Base-by-base conservation (phyloP, 208 protist genomes). In the Tetramitus jugosus region DNA sequence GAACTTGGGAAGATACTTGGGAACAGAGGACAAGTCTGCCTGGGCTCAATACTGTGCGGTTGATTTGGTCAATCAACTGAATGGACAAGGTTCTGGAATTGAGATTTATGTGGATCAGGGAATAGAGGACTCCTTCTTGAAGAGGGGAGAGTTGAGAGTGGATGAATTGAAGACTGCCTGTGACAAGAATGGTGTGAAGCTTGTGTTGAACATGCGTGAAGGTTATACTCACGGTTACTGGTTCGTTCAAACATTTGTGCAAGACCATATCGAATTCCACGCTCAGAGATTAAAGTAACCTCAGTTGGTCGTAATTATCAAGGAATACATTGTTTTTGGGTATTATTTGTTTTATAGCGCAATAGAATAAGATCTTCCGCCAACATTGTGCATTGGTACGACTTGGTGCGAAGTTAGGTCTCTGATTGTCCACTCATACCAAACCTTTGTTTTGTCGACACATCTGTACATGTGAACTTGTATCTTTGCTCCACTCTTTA, bases 341-440 rank as follows among this genome's bases (percentile, higher is more conserved):
- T n/a, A n/a, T n/a, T n/a, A n/a, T n/a, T n/a, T n/a, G n/a, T 77
- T 77, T 86, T 77, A 90, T 65, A 92, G 64, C 20, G 89, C 89
- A 80, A 94, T 90, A 49, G 60, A 86, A 80, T 89, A 92, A n/a
- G 84, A 86, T 45, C 86, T 81, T 42, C 91, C 91, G 60, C 83
- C 79, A 33, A 83, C 67, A 79, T 95, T 95, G 82, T 94, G 90
- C 39, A 95, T 85, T 62, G 56, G 56, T 7, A 31, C 3, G 4
- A 23, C 17, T 26, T 26, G 20, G 17, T 80, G 80, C 13, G 76
- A 60, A 14, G 35, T 1, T 8, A 88, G 88, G 35, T 72, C 56
- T 4, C 61, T 65, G n/a, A 92, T 76, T 56, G 69, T 45, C 92
- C 92, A 96, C 76, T 96, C 92, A 78, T 95, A 96, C 91, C 91